Evolutionary conservation across 2,329 filamentous ascomycete species (phyloP), one percentile per base, ranked within the genome.

Genomic region (Bisporella sp.): DNA sequence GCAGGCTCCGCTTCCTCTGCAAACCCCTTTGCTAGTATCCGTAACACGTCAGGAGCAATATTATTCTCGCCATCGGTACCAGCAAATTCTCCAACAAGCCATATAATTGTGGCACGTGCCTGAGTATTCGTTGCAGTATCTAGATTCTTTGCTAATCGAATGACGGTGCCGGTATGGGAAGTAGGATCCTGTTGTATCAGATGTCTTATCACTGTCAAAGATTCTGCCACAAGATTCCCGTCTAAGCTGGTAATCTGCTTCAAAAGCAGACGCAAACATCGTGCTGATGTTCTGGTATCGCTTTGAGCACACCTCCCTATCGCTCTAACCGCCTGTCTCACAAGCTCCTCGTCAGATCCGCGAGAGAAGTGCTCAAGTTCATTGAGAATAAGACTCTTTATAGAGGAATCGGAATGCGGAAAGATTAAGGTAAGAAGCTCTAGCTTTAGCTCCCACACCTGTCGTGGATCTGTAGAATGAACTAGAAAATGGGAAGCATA

Each of bases 51-150:
- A 0, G 92, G 84, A 0, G 93, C 93, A 54, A 99, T 92, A 61
- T 95, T 95, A 64, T 93, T 84, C 53, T 91, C 84, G 7, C 84
- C 79, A 50, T 89, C 82, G 3, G 86, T 69, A 0, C 89, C 89
- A 0, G 92, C 82, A 61, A 95, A 97, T 68, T 99, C 93, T 43
- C 93, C 93, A 0, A 97, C 91, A 1, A 99, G 80, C 93, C 93
- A 99, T 59, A 99, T 87, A 56, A 99, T 96, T 46, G 89, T 96
- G 3, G 93, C 93, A 57, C 93, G 79, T 4, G 93, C 93, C 54
- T 90, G 85, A 1, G 93, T 84, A 54, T 93, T 91, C 0, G 87
- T 89, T 1, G 90, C 88, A 4, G 85, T 87, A 63, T 96, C 93
- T 2, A 99, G 79, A 54, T 96, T 91, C 68, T 90, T 93, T 5